Evolutionary conservation across 129 eudicot genomes (phyloP).

Genomic region (Saposhnikovia divaricata): DNA sequence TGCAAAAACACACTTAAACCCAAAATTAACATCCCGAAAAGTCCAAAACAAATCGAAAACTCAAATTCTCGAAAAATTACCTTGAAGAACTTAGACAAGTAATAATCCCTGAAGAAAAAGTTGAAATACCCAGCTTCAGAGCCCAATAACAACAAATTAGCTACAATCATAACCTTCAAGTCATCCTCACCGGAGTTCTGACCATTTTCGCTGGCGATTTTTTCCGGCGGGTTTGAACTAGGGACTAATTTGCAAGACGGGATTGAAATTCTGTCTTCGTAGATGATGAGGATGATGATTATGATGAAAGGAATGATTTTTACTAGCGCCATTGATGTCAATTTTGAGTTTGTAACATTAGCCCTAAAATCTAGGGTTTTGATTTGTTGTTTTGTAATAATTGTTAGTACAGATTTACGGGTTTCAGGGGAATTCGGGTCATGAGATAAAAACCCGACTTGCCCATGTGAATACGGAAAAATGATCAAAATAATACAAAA

Average conservation of each 20-base stretch:
- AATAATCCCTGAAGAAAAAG: constrained; percentile 38
- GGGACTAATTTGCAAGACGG: constrained; percentile 40
- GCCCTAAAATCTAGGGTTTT: constrained; percentile 8
- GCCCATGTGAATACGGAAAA: too few relatives aligned
- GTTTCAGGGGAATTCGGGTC: not conserved
- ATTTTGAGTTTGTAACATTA: not conserved
- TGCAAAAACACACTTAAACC: not conserved
- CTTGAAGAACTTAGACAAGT: constrained; percentile 41
- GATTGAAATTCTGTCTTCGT: constrained; percentile 35
- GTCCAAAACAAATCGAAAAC: not conserved
- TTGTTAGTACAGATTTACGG: not conserved
- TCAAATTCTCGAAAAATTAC: constrained; percentile 15
- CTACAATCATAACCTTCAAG: constrained; percentile 42
- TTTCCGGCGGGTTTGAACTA: constrained; percentile 5
- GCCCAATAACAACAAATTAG: constrained; percentile 40
- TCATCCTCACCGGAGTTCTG: constrained; percentile 15
- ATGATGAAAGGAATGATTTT: constrained; percentile 25
- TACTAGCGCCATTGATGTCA: not conserved
- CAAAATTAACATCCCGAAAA: not conserved
- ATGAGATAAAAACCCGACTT: not conserved
- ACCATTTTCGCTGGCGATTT: not conserved
- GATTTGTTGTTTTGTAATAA: not conserved
- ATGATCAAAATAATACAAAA: too few relatives aligned
- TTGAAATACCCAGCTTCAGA: constrained; percentile 25
- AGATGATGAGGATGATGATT: constrained; percentile 23